Base-by-base conservation (phyloP, 2,329 filamentous ascomycete species). In the Fusarium papillatum region DNA sequence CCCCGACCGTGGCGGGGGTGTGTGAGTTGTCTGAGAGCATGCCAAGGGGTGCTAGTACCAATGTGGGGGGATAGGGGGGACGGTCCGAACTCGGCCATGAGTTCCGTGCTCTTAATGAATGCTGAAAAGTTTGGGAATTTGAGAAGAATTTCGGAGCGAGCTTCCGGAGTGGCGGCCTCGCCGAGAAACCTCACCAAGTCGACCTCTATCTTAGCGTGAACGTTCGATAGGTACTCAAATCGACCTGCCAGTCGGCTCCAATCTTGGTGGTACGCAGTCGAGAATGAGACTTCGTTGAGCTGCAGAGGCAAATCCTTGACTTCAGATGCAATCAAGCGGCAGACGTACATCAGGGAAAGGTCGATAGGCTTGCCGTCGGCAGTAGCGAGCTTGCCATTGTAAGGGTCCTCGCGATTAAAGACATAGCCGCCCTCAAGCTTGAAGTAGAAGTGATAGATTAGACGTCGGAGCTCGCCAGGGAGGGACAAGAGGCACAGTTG, bases 221-320 rank as follows among this genome's bases (percentile, higher is more conserved):
- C 34, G 1, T 11, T 39, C 1, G 67, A 66, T 2, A 50, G 13
- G 6, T 41, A 22, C 6, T 50, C 19, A 8, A 66, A 66, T 4
- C 55, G 62, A 9, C 67, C 67, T 16, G 67, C 67, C 55, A 63
- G 63, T 34, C 53, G 17, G 11, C 13, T 70, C 46, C 4, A 55
- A 1, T 41, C 7, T 0, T 31, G 22, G 0, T 41, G 36, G 10
- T 50, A 43, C 2, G 61, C 3, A 16, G 62, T 66, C 3, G 67
- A 70, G n/a, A 72, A 70, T 0, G 61, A 62, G 19, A 72, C 16
- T 5, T 29, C 9, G 1, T 66, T 70, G 3, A 66, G 1, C 0
- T 0, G 10, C 6, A 70, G n/a, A 4, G 61, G 67, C 0, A 72
- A 17, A 19, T 62, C 13, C 14, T 36, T 62, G 39, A 55, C 57